Conservation (phyloP, 257 asterid species). For the Lycium barbarum region DNA sequence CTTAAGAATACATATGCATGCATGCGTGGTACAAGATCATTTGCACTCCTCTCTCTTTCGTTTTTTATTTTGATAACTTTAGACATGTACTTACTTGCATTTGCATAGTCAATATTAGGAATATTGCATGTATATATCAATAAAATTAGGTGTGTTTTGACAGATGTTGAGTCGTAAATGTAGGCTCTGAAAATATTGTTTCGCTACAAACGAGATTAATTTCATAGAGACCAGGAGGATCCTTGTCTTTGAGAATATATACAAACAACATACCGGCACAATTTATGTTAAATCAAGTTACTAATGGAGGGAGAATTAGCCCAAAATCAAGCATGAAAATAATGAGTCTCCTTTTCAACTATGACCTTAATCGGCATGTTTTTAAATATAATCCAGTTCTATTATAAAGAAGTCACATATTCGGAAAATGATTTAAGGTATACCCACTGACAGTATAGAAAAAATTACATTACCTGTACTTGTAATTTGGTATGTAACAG, state of each 20-base stretch:
- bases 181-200: not conserved
- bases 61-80: not conserved
- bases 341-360: not conserved
- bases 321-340: not conserved
- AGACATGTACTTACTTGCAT: not conserved
- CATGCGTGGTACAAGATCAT: not conserved
- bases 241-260: constrained; percentile 26
- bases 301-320: not conserved
- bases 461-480: not conserved
- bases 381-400: not conserved
- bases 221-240: constrained; percentile 33
- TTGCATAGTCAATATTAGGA: not conserved
- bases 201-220: constrained; percentile 30
- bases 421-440: not conserved
- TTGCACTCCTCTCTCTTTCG: not conserved
- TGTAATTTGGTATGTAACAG: not conserved
- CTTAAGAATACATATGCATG: constrained; percentile 6
- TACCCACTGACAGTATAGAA: not conserved
- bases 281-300: not conserved
- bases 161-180: not conserved
- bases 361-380: not conserved
- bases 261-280: constrained; percentile 25
- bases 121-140: not conserved
- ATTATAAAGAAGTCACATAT: not conserved
- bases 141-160: not conserved